Conservation (phyloP, 148 eudicot species). For the Pouteria glomerata region DNA sequence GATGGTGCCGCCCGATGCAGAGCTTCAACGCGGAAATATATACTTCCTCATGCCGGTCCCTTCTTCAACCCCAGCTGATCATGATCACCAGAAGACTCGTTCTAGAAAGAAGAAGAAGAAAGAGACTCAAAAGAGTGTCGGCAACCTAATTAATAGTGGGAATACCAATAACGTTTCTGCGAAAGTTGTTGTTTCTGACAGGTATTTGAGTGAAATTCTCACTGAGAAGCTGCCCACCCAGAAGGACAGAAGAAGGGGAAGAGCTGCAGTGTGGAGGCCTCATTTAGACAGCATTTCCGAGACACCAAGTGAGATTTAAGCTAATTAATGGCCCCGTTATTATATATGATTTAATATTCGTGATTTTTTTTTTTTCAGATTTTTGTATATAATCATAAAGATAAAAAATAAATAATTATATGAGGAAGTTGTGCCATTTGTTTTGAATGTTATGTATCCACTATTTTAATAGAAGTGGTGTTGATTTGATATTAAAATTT, state of each 20-base stretch:
- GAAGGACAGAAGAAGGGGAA: conserved; percentile 62
- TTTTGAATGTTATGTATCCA: too few species aligned
- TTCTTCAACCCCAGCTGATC: conserved; percentile 15
- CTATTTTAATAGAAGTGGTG: too few species aligned
- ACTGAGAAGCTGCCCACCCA: conserved; percentile 62
- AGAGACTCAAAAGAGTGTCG: background rate
- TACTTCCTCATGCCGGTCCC: conserved; percentile 68
- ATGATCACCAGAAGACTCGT: too few species aligned
- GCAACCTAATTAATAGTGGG: background rate
- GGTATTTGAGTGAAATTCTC: conserved; percentile 67
- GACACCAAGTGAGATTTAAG: conserved; percentile 30
- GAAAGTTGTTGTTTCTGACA: conserved; percentile 40
- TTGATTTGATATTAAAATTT: too few species aligned
- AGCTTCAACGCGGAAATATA: conserved; percentile 76
- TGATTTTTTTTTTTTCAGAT: too few species aligned
- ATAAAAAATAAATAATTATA: background rate
- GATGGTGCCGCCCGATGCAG: conserved; percentile 65
- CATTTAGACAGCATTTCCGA: conserved; percentile 64
- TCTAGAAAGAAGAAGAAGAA: conserved; percentile 23
- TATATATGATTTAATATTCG: too few species aligned
- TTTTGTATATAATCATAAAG: too few species aligned
- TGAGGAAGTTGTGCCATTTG: background rate
- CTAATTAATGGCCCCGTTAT: too few species aligned
- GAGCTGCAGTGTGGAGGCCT: conserved; percentile 76
- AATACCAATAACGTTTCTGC: conserved; percentile 5